Percentiles rank a stretch among this genome's conserved stretches.
Conservation (phyloP, 1,284 basidiomycete species). For the Tilletia indica region DNA sequence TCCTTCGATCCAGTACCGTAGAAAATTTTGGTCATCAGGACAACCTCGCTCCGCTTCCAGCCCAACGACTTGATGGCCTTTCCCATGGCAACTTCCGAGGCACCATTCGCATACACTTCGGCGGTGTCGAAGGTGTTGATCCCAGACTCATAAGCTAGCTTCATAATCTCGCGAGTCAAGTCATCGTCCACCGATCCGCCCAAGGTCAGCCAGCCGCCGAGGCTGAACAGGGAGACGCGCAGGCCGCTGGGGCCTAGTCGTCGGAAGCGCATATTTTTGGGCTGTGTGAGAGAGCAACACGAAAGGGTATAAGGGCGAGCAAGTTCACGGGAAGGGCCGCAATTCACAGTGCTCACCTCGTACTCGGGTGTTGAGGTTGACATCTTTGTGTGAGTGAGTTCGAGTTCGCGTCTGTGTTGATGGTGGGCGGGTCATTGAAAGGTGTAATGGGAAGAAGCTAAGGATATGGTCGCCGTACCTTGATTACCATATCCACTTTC, state of each 20-base stretch:
- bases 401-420: too few species aligned
- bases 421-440: too few species aligned
- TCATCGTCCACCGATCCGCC: constrained; percentile 39
- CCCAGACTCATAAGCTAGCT: constrained; percentile 57
- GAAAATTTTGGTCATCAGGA: constrained; percentile 69
- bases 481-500: too few species aligned
- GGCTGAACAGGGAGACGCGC: constrained; percentile 39
- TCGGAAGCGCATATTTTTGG: constrained; percentile 48
- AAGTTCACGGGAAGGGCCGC: too few species aligned
- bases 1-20: constrained; percentile 59
- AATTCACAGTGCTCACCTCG: too few species aligned
- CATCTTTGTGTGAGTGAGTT: too few species aligned
- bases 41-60: constrained; percentile 63
- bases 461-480: too few species aligned
- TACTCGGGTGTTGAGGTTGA: too few species aligned
- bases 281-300: constrained; percentile 20
- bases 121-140: constrained; percentile 71
- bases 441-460: too few species aligned
- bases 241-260: constrained; percentile 39
- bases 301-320: too few species aligned
- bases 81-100: constrained; percentile 72
- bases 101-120: constrained; percentile 69
- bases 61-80: constrained; percentile 73
- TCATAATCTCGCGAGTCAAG: constrained; percentile 37
- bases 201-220: constrained; percentile 41